phyloP scores from a whole-genome alignment of 1,284 basidiomycete species.

The Ceratobasidium sp. region DNA sequence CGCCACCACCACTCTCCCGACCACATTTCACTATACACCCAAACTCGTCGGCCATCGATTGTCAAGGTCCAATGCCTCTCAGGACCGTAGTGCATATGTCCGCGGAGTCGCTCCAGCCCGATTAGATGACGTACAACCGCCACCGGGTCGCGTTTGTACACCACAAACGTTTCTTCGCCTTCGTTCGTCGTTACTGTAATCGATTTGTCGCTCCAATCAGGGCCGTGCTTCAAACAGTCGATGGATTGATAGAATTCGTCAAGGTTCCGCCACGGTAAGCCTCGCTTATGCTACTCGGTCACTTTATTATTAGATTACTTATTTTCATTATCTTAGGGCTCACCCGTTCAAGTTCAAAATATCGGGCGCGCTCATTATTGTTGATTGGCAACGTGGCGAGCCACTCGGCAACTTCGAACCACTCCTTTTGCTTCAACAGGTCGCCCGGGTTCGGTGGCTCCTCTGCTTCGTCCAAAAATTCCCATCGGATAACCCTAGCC shows the following conservation, averaged over 20 bases:
- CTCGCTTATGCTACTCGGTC: too few relatives aligned
- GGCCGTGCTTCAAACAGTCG: slow-evolving; percentile 51
- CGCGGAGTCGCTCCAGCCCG: slow-evolving; percentile 19
- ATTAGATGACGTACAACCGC: slow-evolving; percentile 55
- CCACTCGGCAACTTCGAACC: too few relatives aligned
- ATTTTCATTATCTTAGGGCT: slow-evolving; percentile 4
- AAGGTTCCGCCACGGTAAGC: slow-evolving; percentile 50
- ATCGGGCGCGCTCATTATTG: slow-evolving; percentile 30
- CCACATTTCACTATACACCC: slow-evolving; percentile 43
- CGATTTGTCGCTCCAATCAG: too few relatives aligned
- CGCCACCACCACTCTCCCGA: slow-evolving; percentile 45
- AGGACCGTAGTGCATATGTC: slow-evolving; percentile 28
- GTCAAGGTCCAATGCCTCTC: neutral
- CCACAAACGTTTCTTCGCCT: slow-evolving; percentile 53
- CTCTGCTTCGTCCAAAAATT: neutral
- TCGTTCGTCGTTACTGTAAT: slow-evolving; percentile 52
- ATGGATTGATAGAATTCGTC: slow-evolving; percentile 49
- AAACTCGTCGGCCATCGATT: neutral
- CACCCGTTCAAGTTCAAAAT: slow-evolving; percentile 39
- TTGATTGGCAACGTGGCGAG: neutral
- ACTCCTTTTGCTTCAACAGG: too few relatives aligned
- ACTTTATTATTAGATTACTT: too few relatives aligned
- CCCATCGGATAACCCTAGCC: neutral
- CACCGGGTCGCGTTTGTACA: slow-evolving; percentile 55
- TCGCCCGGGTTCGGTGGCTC: neutral